Evolutionary conservation across 495 filamentous ascomycete species (phyloP).

Genomic region (Penicillium nucicola): DNA sequence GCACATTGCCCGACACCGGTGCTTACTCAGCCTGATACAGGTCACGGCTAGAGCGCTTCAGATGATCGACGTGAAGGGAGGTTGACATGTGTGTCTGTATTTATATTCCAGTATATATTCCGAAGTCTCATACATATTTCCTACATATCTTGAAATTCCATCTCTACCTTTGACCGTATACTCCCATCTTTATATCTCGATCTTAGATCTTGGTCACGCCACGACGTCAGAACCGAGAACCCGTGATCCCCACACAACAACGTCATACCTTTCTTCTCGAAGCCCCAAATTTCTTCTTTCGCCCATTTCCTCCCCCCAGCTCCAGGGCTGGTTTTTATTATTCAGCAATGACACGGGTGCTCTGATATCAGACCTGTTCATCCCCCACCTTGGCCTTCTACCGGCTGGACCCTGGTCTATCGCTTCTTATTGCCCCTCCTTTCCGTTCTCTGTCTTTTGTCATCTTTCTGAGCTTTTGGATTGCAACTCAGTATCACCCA

Average conservation of each 20-base stretch:
- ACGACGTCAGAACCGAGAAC: constrained; percentile 5
- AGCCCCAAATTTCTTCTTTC: constrained; percentile 10
- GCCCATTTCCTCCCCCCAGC: neutral
- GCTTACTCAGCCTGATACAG: too few species aligned
- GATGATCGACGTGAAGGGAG: too few species aligned
- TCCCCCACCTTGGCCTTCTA: constrained; percentile 3
- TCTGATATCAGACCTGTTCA: constrained; percentile 28
- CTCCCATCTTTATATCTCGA: neutral
- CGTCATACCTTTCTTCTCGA: constrained; percentile 25
- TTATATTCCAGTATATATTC: too few species aligned
- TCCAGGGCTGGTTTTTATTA: constrained; percentile 14
- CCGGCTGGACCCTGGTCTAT: constrained; percentile 22
- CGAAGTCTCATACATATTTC: too few species aligned
- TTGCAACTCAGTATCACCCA: neutral
- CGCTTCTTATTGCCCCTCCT: constrained; percentile 14
- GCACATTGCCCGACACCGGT: too few species aligned
- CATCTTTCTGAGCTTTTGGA: neutral
- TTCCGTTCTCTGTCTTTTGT: neutral
- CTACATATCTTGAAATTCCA: too few species aligned
- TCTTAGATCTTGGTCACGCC: neutral
- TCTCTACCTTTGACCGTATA: too few species aligned
- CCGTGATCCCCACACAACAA: constrained; percentile 23
- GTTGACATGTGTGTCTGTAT: too few species aligned
- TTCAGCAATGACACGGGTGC: constrained; percentile 30
- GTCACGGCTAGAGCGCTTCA: too few species aligned